Evolutionary conservation across 805 yeast genomes (phyloP).

Genomic region (Lachancea quebecensis): DNA sequence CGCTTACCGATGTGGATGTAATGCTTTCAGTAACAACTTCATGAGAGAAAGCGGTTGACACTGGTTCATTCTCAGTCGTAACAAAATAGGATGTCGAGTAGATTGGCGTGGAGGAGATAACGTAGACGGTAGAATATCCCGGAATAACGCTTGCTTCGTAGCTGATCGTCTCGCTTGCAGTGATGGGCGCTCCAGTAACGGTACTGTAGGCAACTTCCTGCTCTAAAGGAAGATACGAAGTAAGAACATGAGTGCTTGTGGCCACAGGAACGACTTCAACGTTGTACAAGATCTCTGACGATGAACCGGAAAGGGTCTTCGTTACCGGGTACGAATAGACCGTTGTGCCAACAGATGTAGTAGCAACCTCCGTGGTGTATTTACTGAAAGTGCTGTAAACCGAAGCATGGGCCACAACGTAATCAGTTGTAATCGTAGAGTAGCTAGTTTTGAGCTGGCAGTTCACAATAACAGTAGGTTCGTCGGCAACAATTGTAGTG

Average conservation of each 20-base stretch:
- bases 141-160: neutral
- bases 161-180: neutral
- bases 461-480: neutral
- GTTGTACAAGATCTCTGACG: slow-evolving; percentile 1
- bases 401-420: neutral
- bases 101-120: neutral
- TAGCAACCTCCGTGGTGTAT: slow-evolving; percentile 1
- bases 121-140: neutral
- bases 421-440: slow-evolving; percentile 2
- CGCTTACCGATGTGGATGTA: too few relatives aligned
- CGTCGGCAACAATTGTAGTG: neutral
- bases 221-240: slow-evolving; percentile 1
- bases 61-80: neutral
- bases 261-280: slow-evolving; percentile 1
- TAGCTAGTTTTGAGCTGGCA: slow-evolving; percentile 1
- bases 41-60: neutral
- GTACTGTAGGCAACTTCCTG: neutral
- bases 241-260: neutral
- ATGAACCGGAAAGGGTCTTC: neutral
- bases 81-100: neutral
- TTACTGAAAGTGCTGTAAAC: slow-evolving; percentile 1
- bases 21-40: neutral
- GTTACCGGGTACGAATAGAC: neutral
- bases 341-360: slow-evolving; percentile 1
- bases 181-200: neutral